A percentile compares a stretch with the other conserved stretches of the same genome.
phyloP scores from a whole-genome alignment of 2,329 filamentous ascomycete genomes.

The Helicocarpus griseus region DNA sequence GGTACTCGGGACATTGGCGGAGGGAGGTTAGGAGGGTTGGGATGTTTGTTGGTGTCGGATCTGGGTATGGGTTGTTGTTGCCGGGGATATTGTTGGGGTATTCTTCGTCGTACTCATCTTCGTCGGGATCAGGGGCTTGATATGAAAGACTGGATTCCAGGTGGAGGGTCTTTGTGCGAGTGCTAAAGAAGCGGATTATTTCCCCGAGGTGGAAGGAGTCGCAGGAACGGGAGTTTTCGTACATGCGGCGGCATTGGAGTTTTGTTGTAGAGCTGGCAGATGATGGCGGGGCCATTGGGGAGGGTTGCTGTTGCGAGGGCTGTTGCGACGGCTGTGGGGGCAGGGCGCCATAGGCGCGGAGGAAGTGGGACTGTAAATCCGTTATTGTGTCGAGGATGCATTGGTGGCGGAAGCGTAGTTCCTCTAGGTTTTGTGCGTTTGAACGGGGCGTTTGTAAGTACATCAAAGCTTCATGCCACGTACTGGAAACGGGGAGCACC shows the following conservation, averaged over 20 bases:
- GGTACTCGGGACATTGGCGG: slow-evolving; percentile 33
- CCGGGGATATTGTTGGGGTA: neutral
- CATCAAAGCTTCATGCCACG: neutral
- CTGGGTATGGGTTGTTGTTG: neutral
- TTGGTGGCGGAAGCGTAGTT: slow-evolving; percentile 33
- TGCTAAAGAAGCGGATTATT: slow-evolving; percentile 34
- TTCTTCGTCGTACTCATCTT: slow-evolving; percentile 8
- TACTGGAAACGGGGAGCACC: too few species aligned
- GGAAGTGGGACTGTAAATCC: slow-evolving; percentile 33
- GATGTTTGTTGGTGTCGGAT: slow-evolving; percentile 21
- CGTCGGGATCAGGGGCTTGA: slow-evolving; percentile 2
- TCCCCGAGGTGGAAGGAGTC: slow-evolving; percentile 37
- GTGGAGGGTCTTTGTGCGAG: slow-evolving; percentile 32
- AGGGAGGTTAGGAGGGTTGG: slow-evolving; percentile 26
- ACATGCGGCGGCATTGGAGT: slow-evolving; percentile 31
- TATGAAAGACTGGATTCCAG: slow-evolving; percentile 30
- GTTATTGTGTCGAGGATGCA: slow-evolving; percentile 33
- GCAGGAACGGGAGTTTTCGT: slow-evolving; percentile 33
- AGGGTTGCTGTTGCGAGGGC: too few species aligned
- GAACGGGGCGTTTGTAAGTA: neutral
- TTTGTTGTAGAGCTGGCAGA: slow-evolving; percentile 11
- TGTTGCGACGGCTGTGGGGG: slow-evolving; percentile 17
- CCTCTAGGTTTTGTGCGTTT: slow-evolving; percentile 22
- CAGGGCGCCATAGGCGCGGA: slow-evolving; percentile 31
- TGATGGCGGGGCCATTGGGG: slow-evolving; percentile 7